A percentile compares a stretch with the other conserved stretches of the same genome.
Evolutionary conservation across 2,329 filamentous ascomycete species (phyloP).

Genomic region (Phoma sp.): DNA sequence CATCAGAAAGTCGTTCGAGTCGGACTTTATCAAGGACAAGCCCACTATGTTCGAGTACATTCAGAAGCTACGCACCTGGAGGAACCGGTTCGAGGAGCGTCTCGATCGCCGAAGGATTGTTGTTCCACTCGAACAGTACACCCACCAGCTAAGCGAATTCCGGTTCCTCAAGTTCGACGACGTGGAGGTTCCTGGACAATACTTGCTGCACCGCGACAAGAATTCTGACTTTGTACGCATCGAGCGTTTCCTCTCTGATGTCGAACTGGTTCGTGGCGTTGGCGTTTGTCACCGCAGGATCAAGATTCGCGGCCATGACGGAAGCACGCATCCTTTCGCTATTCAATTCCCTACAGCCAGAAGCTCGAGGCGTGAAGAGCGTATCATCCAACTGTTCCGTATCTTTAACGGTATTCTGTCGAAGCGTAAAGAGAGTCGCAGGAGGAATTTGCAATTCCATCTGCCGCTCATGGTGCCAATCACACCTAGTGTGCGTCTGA

Average conservation of each 20-base stretch:
- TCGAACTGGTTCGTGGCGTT: conserved; percentile 89
- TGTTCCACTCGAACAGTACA: conserved; percentile 82
- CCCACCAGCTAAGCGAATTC: conserved; percentile 93
- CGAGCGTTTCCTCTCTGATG: conserved; percentile 92
- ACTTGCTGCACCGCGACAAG: conserved; percentile 96
- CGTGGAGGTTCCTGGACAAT: conserved; percentile 96
- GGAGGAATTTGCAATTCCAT: conserved; percentile 94
- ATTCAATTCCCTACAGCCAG: conserved; percentile 94
- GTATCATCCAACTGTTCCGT: conserved; percentile 94
- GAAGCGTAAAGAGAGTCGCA: conserved; percentile 93
- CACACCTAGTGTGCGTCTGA: conserved; percentile 91
- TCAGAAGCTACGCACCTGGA: conserved; percentile 92
- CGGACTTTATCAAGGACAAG: conserved; percentile 94
- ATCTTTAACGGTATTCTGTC: conserved; percentile 93
- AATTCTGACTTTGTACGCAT: conserved; percentile 98
- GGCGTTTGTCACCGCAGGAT: conserved; percentile 90
- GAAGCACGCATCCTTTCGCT: conserved; percentile 94
- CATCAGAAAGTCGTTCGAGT: conserved; percentile 95
- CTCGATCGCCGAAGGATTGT: conserved; percentile 81
- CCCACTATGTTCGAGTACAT: conserved; percentile 99
- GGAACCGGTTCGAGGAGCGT: conserved; percentile 97
- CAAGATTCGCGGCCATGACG: conserved; percentile 96
- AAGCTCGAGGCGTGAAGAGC: conserved; percentile 91
- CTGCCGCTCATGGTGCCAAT: conserved; percentile 95
- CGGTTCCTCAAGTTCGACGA: conserved; percentile 98